Conservation (phyloP, 2,329 filamentous ascomycete genomes). For the Cladosporium sp. region DNA sequence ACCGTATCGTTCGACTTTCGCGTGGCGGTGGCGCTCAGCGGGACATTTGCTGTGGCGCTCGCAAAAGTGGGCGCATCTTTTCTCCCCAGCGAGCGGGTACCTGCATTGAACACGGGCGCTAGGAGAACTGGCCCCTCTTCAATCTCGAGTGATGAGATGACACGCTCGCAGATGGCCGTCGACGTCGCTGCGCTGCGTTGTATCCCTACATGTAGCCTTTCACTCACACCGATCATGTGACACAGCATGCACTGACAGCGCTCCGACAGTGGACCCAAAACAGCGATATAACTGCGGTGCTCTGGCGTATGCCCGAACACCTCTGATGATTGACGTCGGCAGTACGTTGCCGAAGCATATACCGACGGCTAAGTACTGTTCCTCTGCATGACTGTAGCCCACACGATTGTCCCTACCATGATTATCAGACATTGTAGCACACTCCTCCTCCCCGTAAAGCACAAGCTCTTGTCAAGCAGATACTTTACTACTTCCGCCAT, state of each 20-base stretch:
- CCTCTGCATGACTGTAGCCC: not conserved
- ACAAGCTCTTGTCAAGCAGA: not conserved
- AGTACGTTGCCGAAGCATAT: constrained; percentile 8
- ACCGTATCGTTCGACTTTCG: constrained; percentile 3
- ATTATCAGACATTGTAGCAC: not conserved
- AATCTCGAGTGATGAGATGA: not conserved
- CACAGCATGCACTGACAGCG: not conserved
- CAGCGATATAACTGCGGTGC: too few relatives aligned
- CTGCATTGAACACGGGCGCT: not conserved
- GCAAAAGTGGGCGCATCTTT: constrained; percentile 1
- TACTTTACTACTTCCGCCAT: not conserved
- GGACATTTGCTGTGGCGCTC: not conserved
- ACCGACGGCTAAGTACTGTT: constrained; percentile 13
- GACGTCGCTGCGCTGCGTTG: too few relatives aligned
- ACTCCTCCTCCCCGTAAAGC: not conserved
- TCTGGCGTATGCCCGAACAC: too few relatives aligned
- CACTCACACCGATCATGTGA: constrained; percentile 1
- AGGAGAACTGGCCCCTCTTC: not conserved
- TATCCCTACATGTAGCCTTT: not conserved
- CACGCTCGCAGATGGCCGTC: not conserved
- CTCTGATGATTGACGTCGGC: not conserved
- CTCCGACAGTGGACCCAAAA: too few relatives aligned
- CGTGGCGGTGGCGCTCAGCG: not conserved
- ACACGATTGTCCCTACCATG: not conserved
- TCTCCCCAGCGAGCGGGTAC: not conserved